Conservation (phyloP, 2,329 filamentous ascomycete species). For the Knufia petricola region DNA sequence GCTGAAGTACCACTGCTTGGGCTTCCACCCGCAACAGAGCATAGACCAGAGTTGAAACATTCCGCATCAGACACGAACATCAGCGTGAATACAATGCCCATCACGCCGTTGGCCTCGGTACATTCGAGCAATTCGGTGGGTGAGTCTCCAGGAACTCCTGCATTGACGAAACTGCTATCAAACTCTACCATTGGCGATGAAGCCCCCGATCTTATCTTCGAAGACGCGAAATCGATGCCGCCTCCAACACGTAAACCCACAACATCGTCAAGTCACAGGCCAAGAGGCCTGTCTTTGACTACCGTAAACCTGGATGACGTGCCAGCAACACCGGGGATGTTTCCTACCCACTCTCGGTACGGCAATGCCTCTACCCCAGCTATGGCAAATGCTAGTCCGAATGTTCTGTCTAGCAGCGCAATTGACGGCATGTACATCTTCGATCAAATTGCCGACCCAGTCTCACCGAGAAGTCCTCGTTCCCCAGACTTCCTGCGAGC, state of each 20-base stretch:
- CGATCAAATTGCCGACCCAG: constrained; percentile 63
- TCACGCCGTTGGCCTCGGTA: constrained; percentile 16
- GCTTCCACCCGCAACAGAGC: constrained; percentile 26
- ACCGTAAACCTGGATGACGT: constrained; percentile 54
- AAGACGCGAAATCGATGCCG: constrained; percentile 14
- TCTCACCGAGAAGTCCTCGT: constrained; percentile 41
- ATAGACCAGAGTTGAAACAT: constrained; percentile 19
- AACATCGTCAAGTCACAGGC: constrained; percentile 60
- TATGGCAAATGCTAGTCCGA: constrained; percentile 57
- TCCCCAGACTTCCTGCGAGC: constrained; percentile 53
- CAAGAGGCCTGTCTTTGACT: constrained; percentile 61
- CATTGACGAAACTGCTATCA: constrained; percentile 35
- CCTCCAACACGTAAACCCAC: constrained; percentile 53
- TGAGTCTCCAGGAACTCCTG: constrained; percentile 33
- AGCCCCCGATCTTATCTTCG: constrained; percentile 27
- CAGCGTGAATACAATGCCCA: constrained; percentile 12
- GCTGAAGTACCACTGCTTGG: constrained; percentile 19
- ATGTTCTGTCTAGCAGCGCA: constrained; percentile 35
- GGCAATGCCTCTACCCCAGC: constrained; percentile 46
- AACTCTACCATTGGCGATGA: constrained; percentile 33
- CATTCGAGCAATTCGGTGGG: constrained; percentile 28
- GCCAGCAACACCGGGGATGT: constrained; percentile 64
- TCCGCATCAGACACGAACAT: constrained; percentile 17
- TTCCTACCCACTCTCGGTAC: constrained; percentile 41
- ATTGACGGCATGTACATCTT: constrained; percentile 70